Conservation (phyloP, 225 moss, liverwort and hornwort genomes). For the Asterella californica region DNA sequence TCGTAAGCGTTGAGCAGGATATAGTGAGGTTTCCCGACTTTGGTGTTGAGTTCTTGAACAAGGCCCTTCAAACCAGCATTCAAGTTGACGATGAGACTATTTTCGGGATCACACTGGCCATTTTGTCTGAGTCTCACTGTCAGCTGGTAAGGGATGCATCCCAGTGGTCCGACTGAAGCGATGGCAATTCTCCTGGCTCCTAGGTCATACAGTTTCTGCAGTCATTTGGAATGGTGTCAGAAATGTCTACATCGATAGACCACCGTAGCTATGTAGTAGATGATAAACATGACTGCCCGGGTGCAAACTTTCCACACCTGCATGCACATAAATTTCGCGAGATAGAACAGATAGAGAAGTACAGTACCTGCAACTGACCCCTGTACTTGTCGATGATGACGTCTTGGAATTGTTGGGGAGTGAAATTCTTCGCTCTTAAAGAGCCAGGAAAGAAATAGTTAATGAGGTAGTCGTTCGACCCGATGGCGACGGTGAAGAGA, state of each 20-base stretch:
- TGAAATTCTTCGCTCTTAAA: slow-evolving; percentile 34
- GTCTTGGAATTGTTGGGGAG: slow-evolving; percentile 35
- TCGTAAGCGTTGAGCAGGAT: slow-evolving; percentile 44
- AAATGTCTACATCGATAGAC: background rate
- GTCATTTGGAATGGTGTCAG: background rate
- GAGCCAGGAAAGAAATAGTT: slow-evolving; percentile 57
- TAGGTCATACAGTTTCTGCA: slow-evolving; percentile 43
- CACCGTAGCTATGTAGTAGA: background rate
- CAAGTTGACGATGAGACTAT: slow-evolving; percentile 37
- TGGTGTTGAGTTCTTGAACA: slow-evolving; percentile 45
- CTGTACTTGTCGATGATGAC: slow-evolving; percentile 43
- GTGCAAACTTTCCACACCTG: background rate
- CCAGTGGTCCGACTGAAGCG: slow-evolving; percentile 56
- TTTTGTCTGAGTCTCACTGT: slow-evolving; percentile 15
- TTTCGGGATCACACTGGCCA: slow-evolving; percentile 49
- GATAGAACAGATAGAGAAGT: background rate
- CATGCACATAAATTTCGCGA: background rate
- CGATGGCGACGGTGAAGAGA: slow-evolving; percentile 54
- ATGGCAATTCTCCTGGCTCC: slow-evolving; percentile 56
- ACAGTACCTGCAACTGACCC: slow-evolving; percentile 45
- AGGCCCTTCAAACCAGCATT: slow-evolving; percentile 45
- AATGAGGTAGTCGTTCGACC: slow-evolving; percentile 65
- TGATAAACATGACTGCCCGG: background rate
- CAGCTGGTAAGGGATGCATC: slow-evolving; percentile 57
- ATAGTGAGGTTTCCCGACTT: slow-evolving; percentile 30